Evolutionary conservation across 1,284 basidiomycete genomes (phyloP).

Genomic region (Cryptococcus amylolentus): DNA sequence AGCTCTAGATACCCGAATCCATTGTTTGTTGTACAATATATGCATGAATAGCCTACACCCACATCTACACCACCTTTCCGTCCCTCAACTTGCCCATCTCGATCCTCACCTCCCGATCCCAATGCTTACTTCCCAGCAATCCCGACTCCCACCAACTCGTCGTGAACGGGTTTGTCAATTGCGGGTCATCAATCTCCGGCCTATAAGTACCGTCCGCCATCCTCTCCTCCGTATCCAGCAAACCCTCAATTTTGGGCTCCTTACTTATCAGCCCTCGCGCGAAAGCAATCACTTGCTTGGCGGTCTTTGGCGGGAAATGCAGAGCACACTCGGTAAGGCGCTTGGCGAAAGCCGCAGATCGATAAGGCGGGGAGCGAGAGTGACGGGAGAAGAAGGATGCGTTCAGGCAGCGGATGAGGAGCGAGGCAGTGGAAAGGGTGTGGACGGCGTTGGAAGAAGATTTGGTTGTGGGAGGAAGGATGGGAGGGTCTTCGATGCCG

Average conservation of each 20-base stretch:
- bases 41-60: background rate
- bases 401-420: conserved; percentile 80
- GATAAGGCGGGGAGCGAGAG: conserved; percentile 62
- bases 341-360: conserved; percentile 87
- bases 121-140: conserved; percentile 42
- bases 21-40: conserved; percentile 8
- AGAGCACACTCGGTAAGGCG: conserved; percentile 75
- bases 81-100: conserved; percentile 45
- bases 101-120: conserved; percentile 44
- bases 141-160: conserved; percentile 50
- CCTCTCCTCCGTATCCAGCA: conserved; percentile 82
- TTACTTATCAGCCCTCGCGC: conserved; percentile 67
- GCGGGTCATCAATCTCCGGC: conserved; percentile 78
- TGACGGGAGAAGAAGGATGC: conserved; percentile 69
- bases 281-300: conserved; percentile 67
- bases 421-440: conserved; percentile 52
- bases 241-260: conserved; percentile 74
- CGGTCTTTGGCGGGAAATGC: conserved; percentile 68
- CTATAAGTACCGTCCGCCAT: conserved; percentile 75
- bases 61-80: conserved; percentile 21
- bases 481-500: conserved; percentile 52
- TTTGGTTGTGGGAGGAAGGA: conserved; percentile 21
- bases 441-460: conserved; percentile 22
- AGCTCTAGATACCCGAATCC: conserved; percentile 32
- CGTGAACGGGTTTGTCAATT: conserved; percentile 56